Evolutionary conservation across 1,139 yeast species (phyloP).

Genomic region (Kluyveromyces sp.): DNA sequence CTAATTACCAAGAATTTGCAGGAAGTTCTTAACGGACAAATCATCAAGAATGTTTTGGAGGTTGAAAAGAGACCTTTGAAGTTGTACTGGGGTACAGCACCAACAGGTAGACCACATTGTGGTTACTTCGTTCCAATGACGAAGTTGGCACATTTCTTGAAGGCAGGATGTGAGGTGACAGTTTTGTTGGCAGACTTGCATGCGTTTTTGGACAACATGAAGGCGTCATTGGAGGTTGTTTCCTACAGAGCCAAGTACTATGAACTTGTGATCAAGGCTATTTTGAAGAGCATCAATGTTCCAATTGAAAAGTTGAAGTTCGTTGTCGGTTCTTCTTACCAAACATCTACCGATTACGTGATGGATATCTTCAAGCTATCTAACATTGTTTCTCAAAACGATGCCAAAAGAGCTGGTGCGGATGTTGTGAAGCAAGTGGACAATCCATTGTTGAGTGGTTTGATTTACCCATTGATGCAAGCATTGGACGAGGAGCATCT

Average conservation of each 20-base stretch:
- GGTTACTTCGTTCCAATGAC: conserved; percentile 98
- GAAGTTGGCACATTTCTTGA: conserved; percentile 86
- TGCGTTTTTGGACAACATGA: conserved; percentile 96
- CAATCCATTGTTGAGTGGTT: conserved; percentile 86
- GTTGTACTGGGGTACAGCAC: conserved; percentile 95
- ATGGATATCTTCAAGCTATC: conserved; percentile 82
- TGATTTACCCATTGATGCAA: conserved; percentile 97
- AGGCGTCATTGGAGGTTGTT: conserved; percentile 92
- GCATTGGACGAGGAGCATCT: conserved; percentile 93
- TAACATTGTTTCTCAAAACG: conserved; percentile 82
- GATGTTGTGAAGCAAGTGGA: conserved; percentile 98
- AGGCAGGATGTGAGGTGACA: conserved; percentile 93
- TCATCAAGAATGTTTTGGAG: conserved; percentile 77
- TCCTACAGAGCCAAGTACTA: conserved; percentile 84
- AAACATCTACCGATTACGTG: conserved; percentile 67
- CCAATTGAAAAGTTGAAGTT: conserved; percentile 84
- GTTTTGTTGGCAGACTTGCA: conserved; percentile 95
- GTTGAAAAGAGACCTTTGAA: conserved; percentile 73
- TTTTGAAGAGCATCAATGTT: conserved; percentile 76
- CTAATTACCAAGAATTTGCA: conserved; percentile 82
- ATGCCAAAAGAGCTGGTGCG: conserved; percentile 98
- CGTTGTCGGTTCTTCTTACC: conserved; percentile 84
- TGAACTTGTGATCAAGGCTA: conserved; percentile 73
- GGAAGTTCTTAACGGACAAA: conserved; percentile 84
- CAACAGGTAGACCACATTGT: conserved; percentile 97